phyloP scores from a whole-genome alignment of 2,329 filamentous ascomycete genomes.

The Sphaerulina populicola region DNA sequence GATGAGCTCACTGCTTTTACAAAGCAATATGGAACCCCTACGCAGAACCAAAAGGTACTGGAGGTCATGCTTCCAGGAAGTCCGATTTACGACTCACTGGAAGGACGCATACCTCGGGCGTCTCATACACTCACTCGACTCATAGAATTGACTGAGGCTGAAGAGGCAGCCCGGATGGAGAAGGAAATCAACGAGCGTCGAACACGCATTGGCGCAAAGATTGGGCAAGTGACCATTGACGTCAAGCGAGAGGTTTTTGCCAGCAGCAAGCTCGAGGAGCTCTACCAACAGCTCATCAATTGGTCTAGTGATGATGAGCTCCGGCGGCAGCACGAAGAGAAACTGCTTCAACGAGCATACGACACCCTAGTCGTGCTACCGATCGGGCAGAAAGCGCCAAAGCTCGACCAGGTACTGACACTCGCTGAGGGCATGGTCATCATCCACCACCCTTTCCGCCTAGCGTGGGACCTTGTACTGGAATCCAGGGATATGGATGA shows the following conservation, averaged over 20 bases:
- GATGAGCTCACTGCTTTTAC: conserved; percentile 73
- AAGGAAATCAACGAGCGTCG: conserved; percentile 80
- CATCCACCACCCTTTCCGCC: conserved; percentile 79
- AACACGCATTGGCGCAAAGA: conserved; percentile 74
- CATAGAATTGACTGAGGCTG: conserved; percentile 71
- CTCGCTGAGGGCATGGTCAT: conserved; percentile 89
- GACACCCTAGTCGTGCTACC: conserved; percentile 66
- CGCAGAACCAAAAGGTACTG: conserved; percentile 69
- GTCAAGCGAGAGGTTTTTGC: conserved; percentile 78
- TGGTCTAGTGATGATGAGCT: conserved; percentile 84
- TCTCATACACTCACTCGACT: conserved; percentile 72
- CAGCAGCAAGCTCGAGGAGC: conserved; percentile 65
- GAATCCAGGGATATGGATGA: conserved; percentile 78
- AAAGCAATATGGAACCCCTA: conserved; percentile 60
- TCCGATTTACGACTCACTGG: conserved; percentile 69
- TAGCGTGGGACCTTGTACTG: conserved; percentile 84
- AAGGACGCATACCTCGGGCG: conserved; percentile 74
- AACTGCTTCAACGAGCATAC: conserved; percentile 70
- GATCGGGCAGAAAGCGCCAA: conserved; percentile 57
- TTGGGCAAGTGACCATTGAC: conserved; percentile 74
- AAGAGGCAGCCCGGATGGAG: conserved; percentile 85
- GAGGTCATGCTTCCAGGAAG: conserved; percentile 70
- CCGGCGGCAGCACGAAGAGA: conserved; percentile 80
- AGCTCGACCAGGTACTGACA: conserved; percentile 64
- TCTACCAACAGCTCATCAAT: conserved; percentile 78